phyloP scores from a whole-genome alignment of 2,329 filamentous ascomycete genomes.

The Fusarium solani-melongenae region DNA sequence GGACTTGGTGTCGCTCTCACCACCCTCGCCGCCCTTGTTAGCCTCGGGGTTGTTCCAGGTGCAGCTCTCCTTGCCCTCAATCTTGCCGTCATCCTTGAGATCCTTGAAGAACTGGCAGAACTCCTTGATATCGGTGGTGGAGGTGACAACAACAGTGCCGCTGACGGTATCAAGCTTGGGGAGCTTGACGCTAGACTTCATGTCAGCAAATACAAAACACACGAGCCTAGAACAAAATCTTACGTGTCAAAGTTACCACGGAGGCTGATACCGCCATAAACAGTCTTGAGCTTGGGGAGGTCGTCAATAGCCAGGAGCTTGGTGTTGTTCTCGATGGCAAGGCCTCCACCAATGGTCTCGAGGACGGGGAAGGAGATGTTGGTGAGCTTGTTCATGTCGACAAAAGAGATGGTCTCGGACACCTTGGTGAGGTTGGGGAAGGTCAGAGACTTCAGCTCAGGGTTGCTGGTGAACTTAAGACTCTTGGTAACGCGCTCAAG shows the following conservation, averaged over 20 bases:
- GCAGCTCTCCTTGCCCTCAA: constrained; percentile 60
- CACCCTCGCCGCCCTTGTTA: constrained; percentile 57
- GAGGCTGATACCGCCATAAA: constrained; percentile 86
- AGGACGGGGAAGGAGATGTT: constrained; percentile 83
- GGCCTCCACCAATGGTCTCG: constrained; percentile 77
- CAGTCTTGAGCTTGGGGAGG: constrained; percentile 74
- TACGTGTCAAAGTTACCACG: constrained; percentile 86
- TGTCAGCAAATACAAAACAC: constrained; percentile 6
- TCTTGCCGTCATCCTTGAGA: constrained; percentile 51
- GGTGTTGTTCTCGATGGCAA: constrained; percentile 93
- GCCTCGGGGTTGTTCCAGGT: constrained; percentile 62
- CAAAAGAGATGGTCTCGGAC: constrained; percentile 66
- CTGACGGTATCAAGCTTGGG: constrained; percentile 74
- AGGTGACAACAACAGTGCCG: constrained; percentile 77
- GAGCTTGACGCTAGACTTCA: constrained; percentile 70
- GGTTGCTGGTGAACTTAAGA: constrained; percentile 85
- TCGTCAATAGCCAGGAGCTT: constrained; percentile 71
- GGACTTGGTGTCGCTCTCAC: constrained; percentile 35
- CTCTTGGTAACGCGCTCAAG: constrained; percentile 80
- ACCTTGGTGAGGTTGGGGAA: constrained; percentile 79
- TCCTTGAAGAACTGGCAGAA: constrained; percentile 66
- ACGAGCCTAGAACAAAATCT: constrained; percentile 51
- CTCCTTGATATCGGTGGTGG: constrained; percentile 68
- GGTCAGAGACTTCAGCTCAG: constrained; percentile 67
- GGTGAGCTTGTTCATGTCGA: constrained; percentile 69